phyloP scores from a whole-genome alignment of 1,284 basidiomycete genomes.

The Heterobasidion parviporum region DNA sequence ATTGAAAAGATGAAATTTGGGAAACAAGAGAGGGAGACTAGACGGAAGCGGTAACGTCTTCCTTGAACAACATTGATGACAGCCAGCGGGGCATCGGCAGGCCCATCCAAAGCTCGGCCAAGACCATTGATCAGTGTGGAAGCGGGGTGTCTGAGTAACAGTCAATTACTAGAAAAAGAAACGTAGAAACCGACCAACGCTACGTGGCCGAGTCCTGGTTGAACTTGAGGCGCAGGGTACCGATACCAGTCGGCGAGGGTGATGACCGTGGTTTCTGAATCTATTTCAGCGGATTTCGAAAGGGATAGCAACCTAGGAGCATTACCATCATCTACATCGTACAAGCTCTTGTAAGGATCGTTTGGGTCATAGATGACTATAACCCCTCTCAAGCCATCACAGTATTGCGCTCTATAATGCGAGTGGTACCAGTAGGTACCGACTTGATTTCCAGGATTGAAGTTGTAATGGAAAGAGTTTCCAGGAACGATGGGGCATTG shows the following conservation, averaged over 20 bases:
- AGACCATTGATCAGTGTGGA: constrained; percentile 46
- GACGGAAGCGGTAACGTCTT: constrained; percentile 25
- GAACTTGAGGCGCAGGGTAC: constrained; percentile 9
- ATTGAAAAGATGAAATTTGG: constrained; percentile 32
- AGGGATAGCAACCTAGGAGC: not conserved
- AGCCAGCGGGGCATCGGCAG: constrained; percentile 15
- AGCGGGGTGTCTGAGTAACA: not conserved
- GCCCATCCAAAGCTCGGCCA: constrained; percentile 21
- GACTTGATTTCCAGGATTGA: constrained; percentile 17
- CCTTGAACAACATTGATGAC: constrained; percentile 20
- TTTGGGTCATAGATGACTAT: constrained; percentile 33
- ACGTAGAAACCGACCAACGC: not conserved
- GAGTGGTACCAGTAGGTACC: constrained; percentile 20
- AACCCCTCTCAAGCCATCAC: constrained; percentile 28
- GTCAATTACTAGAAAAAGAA: not conserved
- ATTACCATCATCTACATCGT: constrained; percentile 34
- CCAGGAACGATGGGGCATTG: constrained; percentile 40
- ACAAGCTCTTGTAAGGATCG: constrained; percentile 27
- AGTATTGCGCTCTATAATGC: constrained; percentile 29
- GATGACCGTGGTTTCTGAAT: constrained; percentile 9
- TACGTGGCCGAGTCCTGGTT: constrained; percentile 1
- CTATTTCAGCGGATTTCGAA: constrained; percentile 4
- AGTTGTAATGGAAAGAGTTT: constrained; percentile 29
- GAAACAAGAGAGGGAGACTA: constrained; percentile 27
- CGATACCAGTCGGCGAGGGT: constrained; percentile 14